phyloP scores from a whole-genome alignment of 768 basidiomycete species.

The Amanita polypyramis region DNA sequence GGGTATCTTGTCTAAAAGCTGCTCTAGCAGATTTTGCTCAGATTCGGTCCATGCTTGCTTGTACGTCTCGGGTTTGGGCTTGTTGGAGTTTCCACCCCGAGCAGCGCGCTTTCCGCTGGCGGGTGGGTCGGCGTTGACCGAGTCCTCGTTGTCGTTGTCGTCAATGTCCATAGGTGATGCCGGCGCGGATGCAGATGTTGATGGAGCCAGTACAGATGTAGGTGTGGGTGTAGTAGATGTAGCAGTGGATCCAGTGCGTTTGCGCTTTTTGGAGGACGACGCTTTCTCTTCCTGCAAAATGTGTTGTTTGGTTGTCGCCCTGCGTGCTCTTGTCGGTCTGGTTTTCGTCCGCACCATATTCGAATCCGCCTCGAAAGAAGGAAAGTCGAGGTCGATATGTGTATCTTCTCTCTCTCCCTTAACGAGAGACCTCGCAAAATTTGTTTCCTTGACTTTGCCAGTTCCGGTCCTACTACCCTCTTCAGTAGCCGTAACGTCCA shows the following conservation, averaged over 20 bases:
- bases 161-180: conserved; percentile 1
- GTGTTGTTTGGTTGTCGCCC: not conserved
- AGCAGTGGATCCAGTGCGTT: not conserved
- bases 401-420: not conserved
- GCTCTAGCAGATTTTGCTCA: conserved; percentile 71
- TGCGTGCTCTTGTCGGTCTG: not conserved
- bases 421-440: no score
- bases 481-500: conserved; percentile 39
- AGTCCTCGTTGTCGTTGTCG: not conserved
- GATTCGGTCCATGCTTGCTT: conserved; percentile 70
- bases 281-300: not conserved
- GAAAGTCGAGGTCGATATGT: not conserved
- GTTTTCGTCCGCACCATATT: not conserved
- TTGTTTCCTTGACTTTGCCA: not conserved
- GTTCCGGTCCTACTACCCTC: conserved; percentile 8
- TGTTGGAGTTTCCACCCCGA: conserved; percentile 15
- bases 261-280: not conserved
- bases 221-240: not conserved
- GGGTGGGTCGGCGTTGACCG: not conserved
- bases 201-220: not conserved
- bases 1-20: conserved; percentile 64
- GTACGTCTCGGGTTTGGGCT: conserved; percentile 63
- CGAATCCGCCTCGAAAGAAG: not conserved
- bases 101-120: not conserved
- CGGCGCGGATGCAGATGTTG: not conserved